These are phyloP conservation scores for Leccinum barrowsii DNA, from an alignment of 768 basidiomycete genomes.

Conservation along the genomic window DNA sequence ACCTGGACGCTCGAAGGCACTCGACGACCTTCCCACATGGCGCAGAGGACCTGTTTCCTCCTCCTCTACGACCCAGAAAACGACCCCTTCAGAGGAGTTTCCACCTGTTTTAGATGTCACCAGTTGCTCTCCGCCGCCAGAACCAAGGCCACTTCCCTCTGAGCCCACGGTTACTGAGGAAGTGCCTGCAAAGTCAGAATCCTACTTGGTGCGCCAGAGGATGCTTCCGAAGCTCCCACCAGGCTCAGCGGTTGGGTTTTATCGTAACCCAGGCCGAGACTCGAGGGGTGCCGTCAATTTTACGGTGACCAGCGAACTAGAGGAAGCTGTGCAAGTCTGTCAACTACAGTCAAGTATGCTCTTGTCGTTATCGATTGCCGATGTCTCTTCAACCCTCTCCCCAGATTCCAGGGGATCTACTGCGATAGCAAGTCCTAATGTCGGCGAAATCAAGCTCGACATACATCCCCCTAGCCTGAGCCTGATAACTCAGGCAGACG, in stretches of 20 bases:
- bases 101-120: slow-evolving; percentile 44
- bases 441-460: slow-evolving; percentile 7
- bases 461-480: slow-evolving; percentile 16
- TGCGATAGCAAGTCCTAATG: slow-evolving; percentile 6
- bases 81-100: slow-evolving; percentile 7
- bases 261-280: slow-evolving; percentile 56
- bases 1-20: slow-evolving; percentile 30
- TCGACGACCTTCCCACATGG: slow-evolving; percentile 38
- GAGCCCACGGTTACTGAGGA: slow-evolving; percentile 33
- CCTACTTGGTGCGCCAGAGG: slow-evolving; percentile 39
- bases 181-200: slow-evolving; percentile 22
- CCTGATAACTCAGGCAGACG: slow-evolving; percentile 37
- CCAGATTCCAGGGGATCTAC: slow-evolving; percentile 7
- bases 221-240: slow-evolving; percentile 69
- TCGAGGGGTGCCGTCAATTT: slow-evolving; percentile 59
- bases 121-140: slow-evolving; percentile 68
- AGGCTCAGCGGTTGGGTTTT: slow-evolving; percentile 70
- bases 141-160: slow-evolving; percentile 28
- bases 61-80: slow-evolving; percentile 13
- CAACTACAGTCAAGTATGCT: slow-evolving; percentile 22
- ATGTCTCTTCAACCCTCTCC: slow-evolving; percentile 2
- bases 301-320: slow-evolving; percentile 77
- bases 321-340: slow-evolving; percentile 26
- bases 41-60: slow-evolving; percentile 31
- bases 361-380: slow-evolving; percentile 21